Evolutionary conservation across 2,329 filamentous ascomycete species (phyloP).

Genomic region (Paecilomyces variotii): DNA sequence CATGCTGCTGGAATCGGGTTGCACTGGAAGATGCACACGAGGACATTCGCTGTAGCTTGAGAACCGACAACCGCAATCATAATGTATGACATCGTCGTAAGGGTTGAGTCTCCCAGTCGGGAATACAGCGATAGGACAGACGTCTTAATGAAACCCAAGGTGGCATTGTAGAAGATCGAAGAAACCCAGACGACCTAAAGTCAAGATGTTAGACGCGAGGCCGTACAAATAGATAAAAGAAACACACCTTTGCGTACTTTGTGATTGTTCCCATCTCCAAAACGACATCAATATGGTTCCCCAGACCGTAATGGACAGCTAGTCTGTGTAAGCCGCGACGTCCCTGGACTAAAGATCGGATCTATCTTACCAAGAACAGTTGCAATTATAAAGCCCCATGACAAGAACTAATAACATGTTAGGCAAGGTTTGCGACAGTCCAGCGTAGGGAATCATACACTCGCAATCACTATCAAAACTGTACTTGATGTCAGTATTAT

Average conservation of each 20-base stretch:
- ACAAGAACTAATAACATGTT: not conserved
- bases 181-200: constrained; percentile 38
- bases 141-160: constrained; percentile 41
- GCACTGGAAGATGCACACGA: constrained; percentile 40
- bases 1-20: constrained; percentile 33
- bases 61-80: constrained; percentile 34
- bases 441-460: not conserved
- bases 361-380: not conserved
- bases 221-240: not conserved
- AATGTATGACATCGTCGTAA: constrained; percentile 27
- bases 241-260: constrained; percentile 12
- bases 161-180: constrained; percentile 43
- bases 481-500: not conserved
- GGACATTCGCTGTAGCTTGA: constrained; percentile 31
- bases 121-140: constrained; percentile 41
- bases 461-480: not conserved
- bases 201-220: not conserved
- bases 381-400: not conserved
- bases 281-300: constrained; percentile 20
- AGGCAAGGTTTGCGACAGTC: not conserved
- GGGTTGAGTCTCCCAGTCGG: constrained; percentile 32
- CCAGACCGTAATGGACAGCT: constrained; percentile 19
- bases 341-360: not conserved
- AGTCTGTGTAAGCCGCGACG: not conserved
- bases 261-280: constrained; percentile 10